Conservation (phyloP, 2,329 filamentous ascomycete species). For the Xylaria sp. region DNA sequence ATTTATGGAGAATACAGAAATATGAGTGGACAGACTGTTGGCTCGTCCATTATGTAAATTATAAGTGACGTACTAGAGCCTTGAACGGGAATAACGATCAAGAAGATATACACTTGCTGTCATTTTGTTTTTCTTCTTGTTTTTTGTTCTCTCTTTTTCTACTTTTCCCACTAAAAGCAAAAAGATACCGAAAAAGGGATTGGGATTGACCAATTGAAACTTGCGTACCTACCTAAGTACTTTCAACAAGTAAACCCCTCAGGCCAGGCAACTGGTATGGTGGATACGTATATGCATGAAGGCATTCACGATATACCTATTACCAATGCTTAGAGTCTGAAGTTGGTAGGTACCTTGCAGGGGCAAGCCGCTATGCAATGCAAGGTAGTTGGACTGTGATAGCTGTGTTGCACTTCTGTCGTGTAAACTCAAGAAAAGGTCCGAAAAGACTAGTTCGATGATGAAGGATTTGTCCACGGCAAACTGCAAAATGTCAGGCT, state of each 20-base stretch:
- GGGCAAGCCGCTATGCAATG: conserved; percentile 6
- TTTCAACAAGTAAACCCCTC: background rate
- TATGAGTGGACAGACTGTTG: conserved; percentile 16
- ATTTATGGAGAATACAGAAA: conserved; percentile 29
- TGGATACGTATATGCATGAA: conserved; percentile 1
- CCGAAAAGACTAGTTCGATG: background rate
- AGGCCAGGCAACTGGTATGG: background rate
- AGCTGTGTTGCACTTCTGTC: conserved; percentile 1
- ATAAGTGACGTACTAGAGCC: conserved; percentile 30
- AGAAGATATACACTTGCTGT: background rate
- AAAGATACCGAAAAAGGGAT: background rate
- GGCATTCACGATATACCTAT: conserved; percentile 2
- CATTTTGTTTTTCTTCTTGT: background rate
- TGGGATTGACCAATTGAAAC: background rate
- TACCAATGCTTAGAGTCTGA: background rate
- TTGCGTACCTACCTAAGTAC: conserved; percentile 18
- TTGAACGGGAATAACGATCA: conserved; percentile 17
- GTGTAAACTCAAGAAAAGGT: background rate
- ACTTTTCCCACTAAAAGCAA: background rate
- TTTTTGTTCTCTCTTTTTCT: background rate
- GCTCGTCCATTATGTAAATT: conserved; percentile 9
- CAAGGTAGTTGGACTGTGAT: background rate
- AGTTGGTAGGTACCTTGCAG: conserved; percentile 19
- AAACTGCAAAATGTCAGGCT: conserved; percentile 4
- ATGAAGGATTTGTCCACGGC: conserved; percentile 7